Conservation (phyloP, 331 rosid genomes). For the Malus hybrid region DNA sequence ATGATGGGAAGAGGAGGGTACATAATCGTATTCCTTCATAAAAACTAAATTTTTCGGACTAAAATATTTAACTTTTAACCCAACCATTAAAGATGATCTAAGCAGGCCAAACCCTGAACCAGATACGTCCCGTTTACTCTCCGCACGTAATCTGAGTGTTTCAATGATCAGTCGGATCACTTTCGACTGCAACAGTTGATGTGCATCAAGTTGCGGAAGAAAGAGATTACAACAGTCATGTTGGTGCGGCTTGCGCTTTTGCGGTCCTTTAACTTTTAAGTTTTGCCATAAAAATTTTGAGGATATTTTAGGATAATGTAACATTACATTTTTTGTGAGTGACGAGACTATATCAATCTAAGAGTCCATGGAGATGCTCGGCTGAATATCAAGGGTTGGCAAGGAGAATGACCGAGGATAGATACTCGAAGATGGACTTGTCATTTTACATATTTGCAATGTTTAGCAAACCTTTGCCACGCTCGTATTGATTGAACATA, state of each 20-base stretch:
- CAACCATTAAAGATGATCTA: too few relatives aligned
- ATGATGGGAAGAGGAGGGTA: too few relatives aligned
- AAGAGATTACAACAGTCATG: constrained; percentile 14
- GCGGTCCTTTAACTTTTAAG: not conserved
- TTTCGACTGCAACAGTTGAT: constrained; percentile 21
- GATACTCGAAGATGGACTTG: not conserved
- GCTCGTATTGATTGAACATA: too few relatives aligned
- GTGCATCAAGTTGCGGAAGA: constrained; percentile 7
- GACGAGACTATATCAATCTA: not conserved
- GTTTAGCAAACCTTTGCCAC: not conserved
- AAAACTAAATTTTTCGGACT: too few relatives aligned
- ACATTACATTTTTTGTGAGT: not conserved
- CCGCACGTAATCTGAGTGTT: not conserved
- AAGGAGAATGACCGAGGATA: not conserved
- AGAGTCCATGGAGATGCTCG: not conserved
- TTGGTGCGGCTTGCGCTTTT: constrained; percentile 3
- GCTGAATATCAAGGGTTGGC: not conserved
- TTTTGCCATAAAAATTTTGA: not conserved
- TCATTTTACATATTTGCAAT: not conserved
- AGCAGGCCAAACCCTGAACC: not conserved
- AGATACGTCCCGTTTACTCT: not conserved
- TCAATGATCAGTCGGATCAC: not conserved
- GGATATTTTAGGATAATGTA: not conserved
- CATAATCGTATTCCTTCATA: too few relatives aligned
- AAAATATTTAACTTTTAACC: too few relatives aligned